Conservation (phyloP, 345 rosid genomes). For the Eucalyptus grandis region DNA sequence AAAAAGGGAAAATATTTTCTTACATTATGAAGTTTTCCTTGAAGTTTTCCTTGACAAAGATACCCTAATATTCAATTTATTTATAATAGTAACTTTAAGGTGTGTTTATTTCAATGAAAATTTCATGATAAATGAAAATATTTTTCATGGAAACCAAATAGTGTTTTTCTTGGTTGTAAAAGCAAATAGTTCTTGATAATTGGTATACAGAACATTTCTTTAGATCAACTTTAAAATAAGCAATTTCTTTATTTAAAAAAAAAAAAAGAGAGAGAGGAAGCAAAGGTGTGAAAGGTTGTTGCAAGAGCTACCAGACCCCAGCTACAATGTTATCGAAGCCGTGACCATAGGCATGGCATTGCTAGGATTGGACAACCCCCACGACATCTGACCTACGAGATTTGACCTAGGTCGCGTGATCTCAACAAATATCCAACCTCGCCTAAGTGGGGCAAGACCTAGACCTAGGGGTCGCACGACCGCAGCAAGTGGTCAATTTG, state of each 20-base stretch:
- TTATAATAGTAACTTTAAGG: neutral
- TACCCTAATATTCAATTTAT: too few relatives aligned
- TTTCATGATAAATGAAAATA: too few relatives aligned
- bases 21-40: neutral
- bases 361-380: neutral
- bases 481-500: neutral
- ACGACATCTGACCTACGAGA: neutral
- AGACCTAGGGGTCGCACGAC: neutral
- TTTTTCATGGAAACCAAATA: neutral
- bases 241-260: neutral
- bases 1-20: neutral
- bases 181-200: neutral
- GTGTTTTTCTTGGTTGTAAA: neutral
- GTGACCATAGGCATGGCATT: neutral
- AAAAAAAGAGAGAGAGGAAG: neutral
- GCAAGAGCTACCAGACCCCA: neutral
- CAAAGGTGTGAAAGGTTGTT: neutral
- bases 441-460: neutral
- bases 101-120: too few relatives aligned
- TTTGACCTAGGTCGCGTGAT: neutral
- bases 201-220: neutral
- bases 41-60: too few relatives aligned
- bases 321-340: neutral
- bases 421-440: neutral
- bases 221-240: neutral